phyloP scores from a whole-genome alignment of 2,329 filamentous ascomycete species.

The Ophiostoma quercus region DNA sequence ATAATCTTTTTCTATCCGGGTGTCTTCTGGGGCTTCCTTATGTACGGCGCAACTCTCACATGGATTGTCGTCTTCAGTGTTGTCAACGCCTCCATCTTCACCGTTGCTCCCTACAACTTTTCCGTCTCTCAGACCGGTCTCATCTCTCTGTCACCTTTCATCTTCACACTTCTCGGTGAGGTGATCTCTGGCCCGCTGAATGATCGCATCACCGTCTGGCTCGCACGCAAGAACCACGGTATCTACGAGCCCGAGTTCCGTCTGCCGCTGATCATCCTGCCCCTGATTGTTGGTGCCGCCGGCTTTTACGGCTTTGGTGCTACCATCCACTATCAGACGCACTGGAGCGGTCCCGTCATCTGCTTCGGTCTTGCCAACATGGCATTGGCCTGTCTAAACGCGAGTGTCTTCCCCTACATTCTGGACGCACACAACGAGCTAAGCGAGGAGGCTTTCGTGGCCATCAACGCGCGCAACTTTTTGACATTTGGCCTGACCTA shows the following conservation, averaged over 20 bases:
- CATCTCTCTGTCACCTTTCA: slow-evolving; percentile 47
- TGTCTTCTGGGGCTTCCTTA: slow-evolving; percentile 46
- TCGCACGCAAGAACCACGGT: slow-evolving; percentile 46
- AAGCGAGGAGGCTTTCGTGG: slow-evolving; percentile 44
- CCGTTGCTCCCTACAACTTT: slow-evolving; percentile 48
- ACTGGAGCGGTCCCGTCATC: slow-evolving; percentile 45
- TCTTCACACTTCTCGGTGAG: slow-evolving; percentile 44
- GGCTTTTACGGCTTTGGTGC: slow-evolving; percentile 47
- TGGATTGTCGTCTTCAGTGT: slow-evolving; percentile 42
- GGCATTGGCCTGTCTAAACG: slow-evolving; percentile 43
- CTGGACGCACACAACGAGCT: slow-evolving; percentile 45
- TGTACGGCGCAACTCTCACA: slow-evolving; percentile 39
- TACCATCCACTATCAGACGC: slow-evolving; percentile 41
- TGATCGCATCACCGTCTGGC: slow-evolving; percentile 42
- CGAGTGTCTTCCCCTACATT: slow-evolving; percentile 48
- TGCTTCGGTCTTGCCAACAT: slow-evolving; percentile 47
- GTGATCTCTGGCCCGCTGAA: slow-evolving; percentile 43
- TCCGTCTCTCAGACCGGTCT: slow-evolving; percentile 45
- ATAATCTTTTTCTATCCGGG: slow-evolving; percentile 48
- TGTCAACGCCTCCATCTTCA: slow-evolving; percentile 47
- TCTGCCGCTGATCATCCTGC: slow-evolving; percentile 40
- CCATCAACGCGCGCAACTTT: slow-evolving; percentile 46
- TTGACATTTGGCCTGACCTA: slow-evolving; percentile 45
- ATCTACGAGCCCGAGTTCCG: slow-evolving; percentile 52
- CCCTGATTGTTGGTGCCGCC: slow-evolving; percentile 39